A percentile compares a stretch with the other conserved stretches of the same genome.
Evolutionary conservation across 148 eudicot genomes (phyloP).

Genomic region (Chenopodium quinoa): DNA sequence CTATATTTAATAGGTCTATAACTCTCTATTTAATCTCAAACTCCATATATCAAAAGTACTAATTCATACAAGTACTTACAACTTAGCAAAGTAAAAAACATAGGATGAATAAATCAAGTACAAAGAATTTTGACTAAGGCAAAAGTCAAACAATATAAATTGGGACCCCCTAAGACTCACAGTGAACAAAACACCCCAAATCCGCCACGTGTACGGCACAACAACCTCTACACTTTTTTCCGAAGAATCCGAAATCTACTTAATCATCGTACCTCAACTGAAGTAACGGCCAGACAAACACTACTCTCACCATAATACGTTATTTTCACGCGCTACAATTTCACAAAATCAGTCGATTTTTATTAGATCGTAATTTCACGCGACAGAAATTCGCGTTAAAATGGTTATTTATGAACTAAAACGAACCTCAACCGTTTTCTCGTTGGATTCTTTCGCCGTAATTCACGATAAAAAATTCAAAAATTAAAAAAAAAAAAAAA

Average conservation of each 20-base stretch:
- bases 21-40: too few relatives aligned
- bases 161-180: background rate
- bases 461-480: background rate
- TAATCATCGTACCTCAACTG: constrained; percentile 18
- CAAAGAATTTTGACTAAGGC: background rate
- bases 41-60: too few relatives aligned
- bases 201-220: constrained; percentile 21
- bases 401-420: background rate
- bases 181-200: constrained; percentile 12
- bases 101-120: background rate
- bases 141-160: background rate
- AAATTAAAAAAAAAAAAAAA: background rate
- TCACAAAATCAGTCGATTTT: background rate
- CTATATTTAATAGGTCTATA: too few relatives aligned
- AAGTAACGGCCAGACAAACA: constrained; percentile 20
- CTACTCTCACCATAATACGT: background rate
- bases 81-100: too few relatives aligned
- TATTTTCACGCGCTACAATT: background rate
- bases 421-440: constrained; percentile 22
- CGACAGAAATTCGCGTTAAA: background rate
- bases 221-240: background rate
- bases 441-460: constrained; percentile 12
- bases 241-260: constrained; percentile 20
- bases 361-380: background rate
- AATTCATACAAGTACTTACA: too few relatives aligned